Evolutionary conservation across 352 stramenopile genomes (phyloP).

Genomic region (Pythium monospermum): DNA sequence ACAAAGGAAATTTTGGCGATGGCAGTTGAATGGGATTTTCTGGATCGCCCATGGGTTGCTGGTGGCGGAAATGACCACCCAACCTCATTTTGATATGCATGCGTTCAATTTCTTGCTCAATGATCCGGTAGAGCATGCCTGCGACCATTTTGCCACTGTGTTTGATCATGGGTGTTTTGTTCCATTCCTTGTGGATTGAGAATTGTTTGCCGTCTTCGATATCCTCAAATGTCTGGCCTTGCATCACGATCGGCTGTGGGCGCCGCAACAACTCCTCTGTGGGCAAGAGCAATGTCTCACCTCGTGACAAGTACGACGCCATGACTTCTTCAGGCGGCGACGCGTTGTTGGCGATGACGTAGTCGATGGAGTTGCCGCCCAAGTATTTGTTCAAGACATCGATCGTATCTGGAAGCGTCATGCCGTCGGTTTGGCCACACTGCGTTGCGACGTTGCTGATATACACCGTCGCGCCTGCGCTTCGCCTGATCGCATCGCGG

Average conservation of each 20-base stretch:
- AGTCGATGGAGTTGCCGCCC: conserved; percentile 71
- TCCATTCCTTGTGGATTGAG: conserved; percentile 51
- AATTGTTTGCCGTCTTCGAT: conserved; percentile 26
- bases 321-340: conserved; percentile 47
- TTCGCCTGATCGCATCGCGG: conserved; percentile 68
- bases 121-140: conserved; percentile 83
- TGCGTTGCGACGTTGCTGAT: conserved; percentile 86
- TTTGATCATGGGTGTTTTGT: conserved; percentile 84
- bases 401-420: conserved; percentile 66
- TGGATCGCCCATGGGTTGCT: neutral
- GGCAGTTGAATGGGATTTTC: no score
- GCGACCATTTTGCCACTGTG: conserved; percentile 72
- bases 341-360: conserved; percentile 82
- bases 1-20: no score
- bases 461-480: conserved; percentile 69
- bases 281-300: conserved; percentile 65
- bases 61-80: conserved; percentile 25
- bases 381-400: conserved; percentile 64
- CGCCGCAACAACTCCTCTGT: conserved; percentile 51
- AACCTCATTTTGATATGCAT: conserved; percentile 33
- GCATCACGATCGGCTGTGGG: conserved; percentile 59
- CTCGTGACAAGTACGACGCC: conserved; percentile 60
- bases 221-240: conserved; percentile 79
- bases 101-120: conserved; percentile 73
- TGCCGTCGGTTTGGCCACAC: conserved; percentile 74